Conservation (phyloP, 495 filamentous ascomycete genomes). For the Pseudomonodictys pantanalensis region DNA sequence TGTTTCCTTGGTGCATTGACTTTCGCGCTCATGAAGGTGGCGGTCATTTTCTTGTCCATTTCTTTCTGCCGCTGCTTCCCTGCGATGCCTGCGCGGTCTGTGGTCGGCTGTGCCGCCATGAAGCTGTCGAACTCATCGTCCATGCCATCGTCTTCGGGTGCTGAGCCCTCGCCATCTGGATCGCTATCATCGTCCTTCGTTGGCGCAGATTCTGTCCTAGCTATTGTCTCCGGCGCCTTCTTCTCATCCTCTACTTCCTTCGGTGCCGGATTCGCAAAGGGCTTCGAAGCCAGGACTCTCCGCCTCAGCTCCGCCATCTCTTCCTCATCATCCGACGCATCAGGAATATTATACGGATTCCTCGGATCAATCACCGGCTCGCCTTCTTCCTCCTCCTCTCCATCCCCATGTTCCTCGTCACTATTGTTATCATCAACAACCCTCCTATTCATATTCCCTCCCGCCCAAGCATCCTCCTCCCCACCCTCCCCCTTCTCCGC, state of each 20-base stretch:
- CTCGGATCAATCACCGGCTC: constrained; percentile 36
- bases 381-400: constrained; percentile 46
- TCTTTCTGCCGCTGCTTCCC: constrained; percentile 52
- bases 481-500: constrained; percentile 56
- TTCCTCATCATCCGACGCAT: constrained; percentile 75
- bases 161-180: no score
- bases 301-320: constrained; percentile 89
- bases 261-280: constrained; percentile 64
- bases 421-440: constrained; percentile 52
- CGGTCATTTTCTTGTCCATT: constrained; percentile 36
- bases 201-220: constrained; percentile 9
- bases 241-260: constrained; percentile 53
- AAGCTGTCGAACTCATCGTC: constrained; percentile 74
- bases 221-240: constrained; percentile 47
- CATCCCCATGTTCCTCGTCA: constrained; percentile 42
- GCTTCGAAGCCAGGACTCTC: constrained; percentile 78
- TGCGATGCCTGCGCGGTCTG: constrained; percentile 74
- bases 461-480: constrained; percentile 71
- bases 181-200: constrained; percentile 63
- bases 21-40: constrained; percentile 22
- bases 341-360: constrained; percentile 71
- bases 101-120: constrained; percentile 81
- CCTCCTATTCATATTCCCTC: constrained; percentile 78
- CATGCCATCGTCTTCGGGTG: constrained; percentile 28
- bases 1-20: constrained; percentile 15